Evolutionary conservation across 2,329 filamentous ascomycete genomes (phyloP).

Genomic region (Nemania sp.): DNA sequence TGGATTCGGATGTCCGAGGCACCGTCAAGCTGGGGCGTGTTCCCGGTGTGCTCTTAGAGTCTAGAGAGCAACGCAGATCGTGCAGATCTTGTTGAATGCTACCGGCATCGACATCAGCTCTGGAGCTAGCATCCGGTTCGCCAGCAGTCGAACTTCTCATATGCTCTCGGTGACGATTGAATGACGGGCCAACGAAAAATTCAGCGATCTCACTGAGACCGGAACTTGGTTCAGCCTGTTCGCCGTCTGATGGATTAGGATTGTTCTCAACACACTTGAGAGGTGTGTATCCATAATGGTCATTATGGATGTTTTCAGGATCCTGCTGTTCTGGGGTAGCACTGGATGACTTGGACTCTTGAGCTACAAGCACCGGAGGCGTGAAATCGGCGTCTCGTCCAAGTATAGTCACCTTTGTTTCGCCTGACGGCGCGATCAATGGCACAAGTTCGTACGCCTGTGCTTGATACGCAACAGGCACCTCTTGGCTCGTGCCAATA

Average conservation of each 20-base stretch:
- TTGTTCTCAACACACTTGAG: conserved; percentile 1
- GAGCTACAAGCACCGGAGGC: conserved; percentile 19
- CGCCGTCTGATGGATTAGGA: conserved; percentile 23
- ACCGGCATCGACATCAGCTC: conserved; percentile 21
- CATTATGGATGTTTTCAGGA: conserved; percentile 16
- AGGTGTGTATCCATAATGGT: conserved; percentile 16
- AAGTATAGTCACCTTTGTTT: conserved; percentile 55
- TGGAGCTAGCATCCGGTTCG: conserved; percentile 18
- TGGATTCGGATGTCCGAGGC: conserved; percentile 48
- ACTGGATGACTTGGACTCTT: conserved; percentile 7
- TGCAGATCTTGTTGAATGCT: conserved; percentile 27
- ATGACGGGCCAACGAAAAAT: conserved; percentile 38
- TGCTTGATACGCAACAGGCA: conserved; percentile 41
- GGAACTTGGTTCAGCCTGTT: conserved; percentile 30
- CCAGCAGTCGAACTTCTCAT: conserved; percentile 24
- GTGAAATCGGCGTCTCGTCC: conserved; percentile 49
- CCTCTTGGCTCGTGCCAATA: conserved; percentile 30
- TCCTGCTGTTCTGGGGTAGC: conserved; percentile 10
- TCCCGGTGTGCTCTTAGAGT: conserved; percentile 41
- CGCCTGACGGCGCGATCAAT: conserved; percentile 43
- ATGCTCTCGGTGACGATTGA: conserved; percentile 30
- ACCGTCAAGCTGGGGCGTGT: conserved; percentile 52
- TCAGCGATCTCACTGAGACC: conserved; percentile 38
- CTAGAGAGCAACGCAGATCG: conserved; percentile 34
- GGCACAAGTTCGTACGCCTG: conserved; percentile 47